These are phyloP conservation scores for Gnetum montanum DNA, from an alignment of 75 land plant genomes.

Conservation along the genomic window DNA sequence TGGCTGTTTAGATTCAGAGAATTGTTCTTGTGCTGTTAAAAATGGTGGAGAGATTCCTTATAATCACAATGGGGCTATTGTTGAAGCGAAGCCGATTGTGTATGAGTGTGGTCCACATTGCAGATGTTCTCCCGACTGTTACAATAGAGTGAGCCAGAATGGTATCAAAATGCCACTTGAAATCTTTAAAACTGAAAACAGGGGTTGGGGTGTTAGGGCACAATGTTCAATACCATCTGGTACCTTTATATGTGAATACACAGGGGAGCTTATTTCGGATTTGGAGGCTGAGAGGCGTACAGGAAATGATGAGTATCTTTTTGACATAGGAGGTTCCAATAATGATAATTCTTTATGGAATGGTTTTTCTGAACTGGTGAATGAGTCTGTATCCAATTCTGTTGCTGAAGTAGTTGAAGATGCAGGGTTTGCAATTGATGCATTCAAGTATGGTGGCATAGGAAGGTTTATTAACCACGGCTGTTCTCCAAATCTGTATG, in stretches of 20 bases:
- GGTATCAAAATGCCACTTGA: conserved; percentile 61
- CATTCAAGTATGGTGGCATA: conserved; percentile 39
- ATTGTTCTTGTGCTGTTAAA: conserved; percentile 51
- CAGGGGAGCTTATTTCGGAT: conserved; percentile 62
- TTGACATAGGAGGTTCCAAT: conserved; percentile 53
- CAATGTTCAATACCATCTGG: conserved; percentile 65
- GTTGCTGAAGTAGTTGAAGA: conserved; percentile 10
- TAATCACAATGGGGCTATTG: conserved; percentile 62
- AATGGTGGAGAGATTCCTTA: conserved; percentile 79
- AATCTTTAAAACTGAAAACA: conserved; percentile 69
- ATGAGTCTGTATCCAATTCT: conserved; percentile 5
- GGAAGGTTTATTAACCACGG: conserved; percentile 73
- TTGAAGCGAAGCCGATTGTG: conserved; percentile 62
- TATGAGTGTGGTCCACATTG: conserved; percentile 87
- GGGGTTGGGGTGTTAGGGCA: conserved; percentile 89
- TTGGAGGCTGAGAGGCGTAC: conserved; percentile 48
- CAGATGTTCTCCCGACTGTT: conserved; percentile 62
- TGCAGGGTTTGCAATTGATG: conserved; percentile 50
- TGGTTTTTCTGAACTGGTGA: conserved; percentile 19
- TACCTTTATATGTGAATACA: conserved; percentile 79
- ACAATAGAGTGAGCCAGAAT: conserved; percentile 71
- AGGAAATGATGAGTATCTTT: conserved; percentile 71
- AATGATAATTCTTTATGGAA: conserved; percentile 31
- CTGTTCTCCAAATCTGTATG: conserved; percentile 68
- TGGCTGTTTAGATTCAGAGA: conserved; percentile 41